Percentiles rank a stretch among this genome's conserved stretches.
phyloP scores from a whole-genome alignment of 2,329 filamentous ascomycete genomes.

The Ophiostoma ulmi region DNA sequence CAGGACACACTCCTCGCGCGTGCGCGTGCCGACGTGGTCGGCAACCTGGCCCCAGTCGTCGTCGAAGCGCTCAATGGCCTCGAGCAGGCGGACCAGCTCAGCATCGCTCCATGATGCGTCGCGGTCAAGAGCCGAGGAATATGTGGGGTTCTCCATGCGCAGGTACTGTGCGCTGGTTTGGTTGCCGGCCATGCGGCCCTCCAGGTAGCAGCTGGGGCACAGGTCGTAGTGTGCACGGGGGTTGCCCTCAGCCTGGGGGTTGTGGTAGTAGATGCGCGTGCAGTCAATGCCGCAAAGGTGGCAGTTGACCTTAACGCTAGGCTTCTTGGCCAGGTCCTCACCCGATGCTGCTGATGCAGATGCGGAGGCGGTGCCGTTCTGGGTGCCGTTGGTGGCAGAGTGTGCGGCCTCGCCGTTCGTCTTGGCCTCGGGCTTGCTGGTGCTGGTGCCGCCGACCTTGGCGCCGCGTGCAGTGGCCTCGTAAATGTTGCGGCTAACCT shows the following conservation, averaged over 20 bases:
- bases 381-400: conserved; percentile 59
- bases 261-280: conserved; percentile 58
- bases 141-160: conserved; percentile 82
- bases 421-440: conserved; percentile 60
- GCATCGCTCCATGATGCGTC: conserved; percentile 88
- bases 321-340: conserved; percentile 60
- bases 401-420: conserved; percentile 63
- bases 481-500: conserved; percentile 91
- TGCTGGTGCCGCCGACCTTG: conserved; percentile 54
- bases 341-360: conserved; percentile 36
- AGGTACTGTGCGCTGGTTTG: conserved; percentile 76
- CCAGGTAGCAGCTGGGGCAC: conserved; percentile 84
- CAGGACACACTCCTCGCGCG: conserved; percentile 90
- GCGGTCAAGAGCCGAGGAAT: conserved; percentile 71
- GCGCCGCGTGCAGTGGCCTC: conserved; percentile 77
- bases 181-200: conserved; percentile 74
- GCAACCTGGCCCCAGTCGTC: conserved; percentile 94
- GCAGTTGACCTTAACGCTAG: conserved; percentile 71
- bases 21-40: conserved; percentile 85
- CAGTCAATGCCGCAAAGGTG: conserved; percentile 91
- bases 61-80: conserved; percentile 87
- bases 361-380: conserved; percentile 30
- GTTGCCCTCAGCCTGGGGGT: conserved; percentile 51
- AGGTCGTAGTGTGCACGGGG: conserved; percentile 75
- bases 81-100: conserved; percentile 81